Evolutionary conservation across 2,329 filamentous ascomycete genomes (phyloP).

Genomic region (Periconia digitata): DNA sequence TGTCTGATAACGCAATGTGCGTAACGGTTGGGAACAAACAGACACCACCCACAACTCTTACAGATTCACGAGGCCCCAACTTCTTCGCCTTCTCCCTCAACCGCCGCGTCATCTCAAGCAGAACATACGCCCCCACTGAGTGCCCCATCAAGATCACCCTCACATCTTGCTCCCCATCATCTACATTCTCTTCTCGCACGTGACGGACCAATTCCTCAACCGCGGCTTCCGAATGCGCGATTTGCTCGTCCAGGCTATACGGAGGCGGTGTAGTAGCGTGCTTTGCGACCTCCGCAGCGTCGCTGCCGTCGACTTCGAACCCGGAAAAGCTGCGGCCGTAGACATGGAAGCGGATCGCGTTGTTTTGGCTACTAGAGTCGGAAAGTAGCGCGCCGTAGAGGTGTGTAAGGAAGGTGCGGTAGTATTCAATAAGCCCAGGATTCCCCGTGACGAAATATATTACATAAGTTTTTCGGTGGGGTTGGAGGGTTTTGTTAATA

Average conservation of each 20-base stretch:
- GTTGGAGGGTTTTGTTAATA: slow-evolving; percentile 16
- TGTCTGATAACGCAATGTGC: slow-evolving; percentile 48
- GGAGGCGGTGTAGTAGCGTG: slow-evolving; percentile 31
- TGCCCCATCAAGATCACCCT: slow-evolving; percentile 48
- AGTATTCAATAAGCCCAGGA: slow-evolving; percentile 74
- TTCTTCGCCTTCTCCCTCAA: slow-evolving; percentile 27
- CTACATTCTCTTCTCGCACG: slow-evolving; percentile 14
- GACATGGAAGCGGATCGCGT: slow-evolving; percentile 25
- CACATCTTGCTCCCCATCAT: slow-evolving; percentile 27
- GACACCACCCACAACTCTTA: slow-evolving; percentile 35
- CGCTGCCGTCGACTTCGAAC: slow-evolving; percentile 40
- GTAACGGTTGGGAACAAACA: slow-evolving; percentile 52
- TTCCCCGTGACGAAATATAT: slow-evolving; percentile 77
- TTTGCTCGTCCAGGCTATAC: slow-evolving; percentile 53
- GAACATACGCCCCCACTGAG: slow-evolving; percentile 51
- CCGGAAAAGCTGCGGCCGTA: slow-evolving; percentile 47
- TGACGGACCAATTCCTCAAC: slow-evolving; percentile 45
- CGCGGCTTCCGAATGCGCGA: slow-evolving; percentile 49
- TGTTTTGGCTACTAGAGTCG: too few species aligned
- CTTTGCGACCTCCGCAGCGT: slow-evolving; percentile 15
- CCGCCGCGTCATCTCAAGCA: slow-evolving; percentile 45
- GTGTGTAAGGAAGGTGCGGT: slow-evolving; percentile 64
- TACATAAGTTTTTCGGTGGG: slow-evolving; percentile 44
- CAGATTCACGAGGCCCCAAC: slow-evolving; percentile 18
- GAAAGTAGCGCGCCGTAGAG: slow-evolving; percentile 56